Conservation (phyloP, 345 rosid genomes). For the Rubroshorea leprosula region DNA sequence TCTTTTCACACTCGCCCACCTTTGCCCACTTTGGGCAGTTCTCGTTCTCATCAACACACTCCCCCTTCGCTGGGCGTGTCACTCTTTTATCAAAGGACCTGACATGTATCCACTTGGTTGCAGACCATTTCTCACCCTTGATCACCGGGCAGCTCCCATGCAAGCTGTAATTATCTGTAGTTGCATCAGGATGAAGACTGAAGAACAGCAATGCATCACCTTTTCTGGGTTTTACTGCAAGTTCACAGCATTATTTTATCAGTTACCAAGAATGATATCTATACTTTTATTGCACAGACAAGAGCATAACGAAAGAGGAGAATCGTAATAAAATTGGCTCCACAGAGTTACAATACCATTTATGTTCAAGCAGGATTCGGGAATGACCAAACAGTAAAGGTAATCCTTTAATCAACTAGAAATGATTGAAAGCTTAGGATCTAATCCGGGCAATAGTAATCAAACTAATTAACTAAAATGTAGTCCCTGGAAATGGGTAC, state of each 20-base stretch:
- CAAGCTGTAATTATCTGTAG: constrained; percentile 58
- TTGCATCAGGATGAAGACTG: constrained; percentile 78
- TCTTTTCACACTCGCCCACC: constrained; percentile 68
- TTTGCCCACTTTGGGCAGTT: constrained; percentile 59
- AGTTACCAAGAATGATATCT: no score
- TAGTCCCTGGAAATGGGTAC: no score
- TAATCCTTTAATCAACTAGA: no score
- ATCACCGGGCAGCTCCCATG: constrained; percentile 92
- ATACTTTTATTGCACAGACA: neutral
- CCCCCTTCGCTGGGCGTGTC: neutral
- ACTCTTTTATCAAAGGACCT: constrained; percentile 37
- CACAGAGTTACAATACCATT: no score
- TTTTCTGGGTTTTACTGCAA: constrained; percentile 80
- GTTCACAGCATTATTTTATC: neutral
- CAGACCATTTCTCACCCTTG: constrained; percentile 98
- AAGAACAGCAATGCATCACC: constrained; percentile 96
- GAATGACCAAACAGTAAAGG: no score
- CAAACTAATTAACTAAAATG: no score
- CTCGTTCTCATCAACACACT: constrained; percentile 47
- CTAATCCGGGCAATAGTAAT: no score
- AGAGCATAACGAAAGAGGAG: no score
- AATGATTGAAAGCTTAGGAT: no score
- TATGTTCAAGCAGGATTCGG: no score
- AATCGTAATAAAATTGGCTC: neutral
- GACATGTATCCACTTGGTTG: constrained; percentile 96